Evolutionary conservation across 495 filamentous ascomycete genomes (phyloP).

Genomic region (Chlorociboria aeruginascens): DNA sequence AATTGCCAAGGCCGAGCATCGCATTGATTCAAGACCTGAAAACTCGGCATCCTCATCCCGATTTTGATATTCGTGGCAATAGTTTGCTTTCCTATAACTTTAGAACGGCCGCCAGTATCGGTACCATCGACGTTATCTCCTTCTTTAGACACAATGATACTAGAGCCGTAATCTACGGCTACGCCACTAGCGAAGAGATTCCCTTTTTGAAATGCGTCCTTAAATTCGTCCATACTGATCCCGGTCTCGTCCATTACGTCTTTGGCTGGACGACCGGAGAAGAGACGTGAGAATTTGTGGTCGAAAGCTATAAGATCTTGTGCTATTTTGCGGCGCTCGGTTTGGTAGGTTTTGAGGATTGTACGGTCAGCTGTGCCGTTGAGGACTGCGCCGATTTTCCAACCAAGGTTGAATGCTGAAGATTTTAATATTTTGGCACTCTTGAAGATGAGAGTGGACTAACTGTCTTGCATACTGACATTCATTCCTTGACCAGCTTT

Average conservation of each 20-base stretch:
- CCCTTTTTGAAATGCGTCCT: conserved; percentile 22
- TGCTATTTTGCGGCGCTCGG: conserved; percentile 56
- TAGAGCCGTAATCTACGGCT: conserved; percentile 28
- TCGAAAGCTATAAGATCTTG: conserved; percentile 68
- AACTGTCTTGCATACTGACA: conserved; percentile 43
- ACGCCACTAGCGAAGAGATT: conserved; percentile 27
- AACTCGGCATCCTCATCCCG: conserved; percentile 45
- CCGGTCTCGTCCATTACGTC: conserved; percentile 22
- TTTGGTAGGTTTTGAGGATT: conserved; percentile 55
- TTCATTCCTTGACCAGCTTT: conserved; percentile 72
- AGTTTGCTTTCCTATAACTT: conserved; percentile 26
- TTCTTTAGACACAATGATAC: conserved; percentile 45
- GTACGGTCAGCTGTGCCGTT: conserved; percentile 40
- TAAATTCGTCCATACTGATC: conserved; percentile 34
- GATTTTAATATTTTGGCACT: no score
- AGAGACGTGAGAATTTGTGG: conserved; percentile 48
- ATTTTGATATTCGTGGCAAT: conserved; percentile 35
- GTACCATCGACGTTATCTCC: conserved; percentile 55
- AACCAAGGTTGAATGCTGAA: conserved; percentile 51
- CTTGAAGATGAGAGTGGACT: no score
- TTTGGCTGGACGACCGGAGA: conserved; percentile 28
- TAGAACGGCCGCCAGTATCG: conserved; percentile 41
- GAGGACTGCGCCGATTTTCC: conserved; percentile 62
- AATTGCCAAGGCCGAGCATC: conserved; percentile 49
- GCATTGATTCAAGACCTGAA: conserved; percentile 46